phyloP scores from a whole-genome alignment of 2,329 filamentous ascomycete genomes.

The Grosmannia huntii region DNA sequence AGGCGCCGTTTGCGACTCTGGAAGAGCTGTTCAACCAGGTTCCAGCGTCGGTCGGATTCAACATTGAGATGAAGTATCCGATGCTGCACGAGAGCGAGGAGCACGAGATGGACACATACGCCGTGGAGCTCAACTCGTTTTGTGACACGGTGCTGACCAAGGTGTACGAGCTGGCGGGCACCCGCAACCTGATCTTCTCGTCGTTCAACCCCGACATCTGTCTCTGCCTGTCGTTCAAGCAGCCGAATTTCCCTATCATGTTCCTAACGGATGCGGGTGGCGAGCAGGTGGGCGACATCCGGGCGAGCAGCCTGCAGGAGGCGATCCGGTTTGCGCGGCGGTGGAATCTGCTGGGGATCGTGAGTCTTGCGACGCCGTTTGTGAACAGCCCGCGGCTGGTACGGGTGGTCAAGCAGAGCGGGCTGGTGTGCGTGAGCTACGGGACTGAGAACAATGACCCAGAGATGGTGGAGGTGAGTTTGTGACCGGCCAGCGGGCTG shows the following conservation, averaged over 20 bases:
- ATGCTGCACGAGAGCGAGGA: conserved; percentile 94
- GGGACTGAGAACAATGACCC: conserved; percentile 84
- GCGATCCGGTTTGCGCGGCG: conserved; percentile 86
- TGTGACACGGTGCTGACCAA: conserved; percentile 84
- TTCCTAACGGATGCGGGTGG: conserved; percentile 87
- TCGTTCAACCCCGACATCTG: conserved; percentile 98
- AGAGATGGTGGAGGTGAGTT: conserved; percentile 65
- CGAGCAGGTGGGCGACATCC: conserved; percentile 71
- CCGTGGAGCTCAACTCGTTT: conserved; percentile 90
- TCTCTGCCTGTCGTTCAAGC: conserved; percentile 87
- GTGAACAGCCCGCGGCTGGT: conserved; percentile 83
- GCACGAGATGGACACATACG: conserved; percentile 93
- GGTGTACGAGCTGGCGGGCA: conserved; percentile 73
- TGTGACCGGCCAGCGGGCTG: background rate
- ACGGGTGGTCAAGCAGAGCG: conserved; percentile 84
- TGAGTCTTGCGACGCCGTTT: conserved; percentile 76
- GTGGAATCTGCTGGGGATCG: conserved; percentile 90
- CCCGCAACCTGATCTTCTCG: conserved; percentile 91
- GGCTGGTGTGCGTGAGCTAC: conserved; percentile 89
- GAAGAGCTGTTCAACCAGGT: conserved; percentile 85
- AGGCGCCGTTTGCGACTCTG: conserved; percentile 87
- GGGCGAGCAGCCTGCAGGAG: conserved; percentile 85
- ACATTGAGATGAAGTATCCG: conserved; percentile 95
- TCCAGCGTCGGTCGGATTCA: conserved; percentile 77
- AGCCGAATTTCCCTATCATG: conserved; percentile 88